Percentiles rank a stretch among this genome's conserved stretches.
phyloP scores from a whole-genome alignment of 805 yeast species.

The Pichia phayaonensis region DNA sequence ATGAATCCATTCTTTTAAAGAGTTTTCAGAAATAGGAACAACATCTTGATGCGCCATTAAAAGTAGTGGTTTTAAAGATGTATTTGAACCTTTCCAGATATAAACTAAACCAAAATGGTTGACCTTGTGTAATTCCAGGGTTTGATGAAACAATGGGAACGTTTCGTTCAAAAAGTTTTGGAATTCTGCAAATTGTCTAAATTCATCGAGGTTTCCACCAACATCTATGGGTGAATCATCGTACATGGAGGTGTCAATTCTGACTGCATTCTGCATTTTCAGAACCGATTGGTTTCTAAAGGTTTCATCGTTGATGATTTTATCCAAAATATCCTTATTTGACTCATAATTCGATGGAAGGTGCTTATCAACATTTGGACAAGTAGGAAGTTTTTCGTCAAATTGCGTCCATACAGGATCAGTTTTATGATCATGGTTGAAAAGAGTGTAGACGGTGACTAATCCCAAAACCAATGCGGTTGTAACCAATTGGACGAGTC shows the following conservation, averaged over 20 bases:
- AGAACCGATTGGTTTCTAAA: conserved; percentile 35
- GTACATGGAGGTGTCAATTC: conserved; percentile 54
- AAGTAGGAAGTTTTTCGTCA: conserved; percentile 1
- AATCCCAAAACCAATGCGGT: neutral
- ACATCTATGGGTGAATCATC: conserved; percentile 44
- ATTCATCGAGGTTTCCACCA: conserved; percentile 44
- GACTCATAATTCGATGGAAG: conserved; percentile 28
- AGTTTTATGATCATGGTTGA: neutral
- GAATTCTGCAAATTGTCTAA: conserved; percentile 26
- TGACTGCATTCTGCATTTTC: conserved; percentile 50
- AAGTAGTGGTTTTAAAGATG: conserved; percentile 34
- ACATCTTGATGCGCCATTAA: conserved; percentile 46
- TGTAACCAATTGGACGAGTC: neutral
- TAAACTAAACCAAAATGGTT: conserved; percentile 39
- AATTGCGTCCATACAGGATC: neutral
- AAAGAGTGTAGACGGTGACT: neutral
- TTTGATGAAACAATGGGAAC: conserved; percentile 33
- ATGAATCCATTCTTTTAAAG: conserved; percentile 32
- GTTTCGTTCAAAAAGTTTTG: conserved; percentile 33
- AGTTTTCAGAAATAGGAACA: conserved; percentile 39
- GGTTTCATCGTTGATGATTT: conserved; percentile 30
- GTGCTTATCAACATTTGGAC: conserved; percentile 15
- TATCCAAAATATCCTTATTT: conserved; percentile 27
- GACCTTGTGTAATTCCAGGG: conserved; percentile 30
- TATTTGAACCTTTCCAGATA: conserved; percentile 37